Base-by-base conservation (phyloP, 106 monocot genomes). In the Ottelia alismoides region DNA sequence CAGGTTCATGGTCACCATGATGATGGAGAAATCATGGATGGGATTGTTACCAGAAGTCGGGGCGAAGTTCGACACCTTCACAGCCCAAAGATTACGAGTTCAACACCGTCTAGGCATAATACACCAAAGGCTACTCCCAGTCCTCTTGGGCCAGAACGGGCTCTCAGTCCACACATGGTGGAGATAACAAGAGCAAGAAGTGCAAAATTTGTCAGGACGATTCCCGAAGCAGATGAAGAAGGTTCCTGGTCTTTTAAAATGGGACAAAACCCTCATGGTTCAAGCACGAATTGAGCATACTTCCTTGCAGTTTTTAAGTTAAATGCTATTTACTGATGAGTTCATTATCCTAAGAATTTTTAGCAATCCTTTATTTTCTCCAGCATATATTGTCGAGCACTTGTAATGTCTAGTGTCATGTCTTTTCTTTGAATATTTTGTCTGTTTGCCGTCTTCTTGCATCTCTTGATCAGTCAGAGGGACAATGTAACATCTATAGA, bases 51-150 rank as follows among this genome's bases (percentile, higher is more conserved):
- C 7, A 52, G 61, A 30, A 61, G 61, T 43, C 69, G 69, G 28
- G 69, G 69, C 3, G 69, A 70, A 28, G 49, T 70, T 30, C 52
- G 53, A n/a, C 61, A 55, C 25, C 31, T 22, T 18, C 51, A 64
- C 45, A 71, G 63, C 31, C 57, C 63, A 31, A 71, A 71, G 55
- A 43, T 49, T n/a, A 70, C 70, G 20, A 70, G 62, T 35, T 55
- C 62, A 31, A 55, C 53, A 28, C 62, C 54, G 6, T 21, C 20
- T 22, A 44, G 17, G 18, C 18, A 27, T 3, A 59, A 27, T 2
- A 52, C 23, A 11, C 11, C 30, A 1, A 44, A 25, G 40, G 22
- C 31, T 11, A 20, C 25, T 2, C 22, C 31, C 17, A 68, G 59
- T 26, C 59, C 58, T 22, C 11, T n/a, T 0, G 46, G 50, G 2